phyloP scores from a whole-genome alignment of 2,329 filamentous ascomycete species.

The Botrytis sinoallii region DNA sequence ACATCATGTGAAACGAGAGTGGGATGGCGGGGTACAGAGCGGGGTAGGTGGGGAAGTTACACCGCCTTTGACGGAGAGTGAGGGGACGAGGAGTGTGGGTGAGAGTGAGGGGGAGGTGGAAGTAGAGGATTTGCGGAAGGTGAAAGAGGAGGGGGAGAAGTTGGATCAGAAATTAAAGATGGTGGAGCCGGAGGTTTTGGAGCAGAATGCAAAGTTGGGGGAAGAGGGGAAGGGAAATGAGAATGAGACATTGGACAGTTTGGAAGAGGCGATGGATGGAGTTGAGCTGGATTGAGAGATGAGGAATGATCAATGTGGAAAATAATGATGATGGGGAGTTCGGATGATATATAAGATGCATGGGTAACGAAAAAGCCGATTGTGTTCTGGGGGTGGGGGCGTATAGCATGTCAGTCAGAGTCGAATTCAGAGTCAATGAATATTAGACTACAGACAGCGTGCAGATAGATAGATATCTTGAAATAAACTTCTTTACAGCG shows the following conservation, averaged over 20 bases:
- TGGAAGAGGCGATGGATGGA: conserved; percentile 35
- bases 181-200: conserved; percentile 23
- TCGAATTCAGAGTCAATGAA: background rate
- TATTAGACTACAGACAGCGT: background rate
- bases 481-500: background rate
- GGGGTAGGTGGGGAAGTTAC: conserved; percentile 30
- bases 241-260: conserved; percentile 20
- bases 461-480: background rate
- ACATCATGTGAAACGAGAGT: conserved; percentile 29
- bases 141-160: conserved; percentile 25
- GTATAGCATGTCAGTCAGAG: background rate
- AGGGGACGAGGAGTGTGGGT: conserved; percentile 33
- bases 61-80: conserved; percentile 36
- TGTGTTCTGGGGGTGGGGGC: too few relatives aligned
- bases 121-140: conserved; percentile 22
- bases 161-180: conserved; percentile 26
- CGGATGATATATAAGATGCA: background rate
- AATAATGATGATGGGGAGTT: background rate
- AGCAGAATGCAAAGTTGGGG: conserved; percentile 21
- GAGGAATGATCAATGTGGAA: background rate
- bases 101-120: conserved; percentile 26
- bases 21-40: conserved; percentile 19
- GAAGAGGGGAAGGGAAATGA: background rate
- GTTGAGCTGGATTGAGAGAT: conserved; percentile 35
- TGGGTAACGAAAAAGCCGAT: background rate